Evolutionary conservation across 202 grass and related monocot genomes (phyloP), one percentile per base, ranked within the genome.

Genomic region (Schoenoplectus tabernaemontani): DNA sequence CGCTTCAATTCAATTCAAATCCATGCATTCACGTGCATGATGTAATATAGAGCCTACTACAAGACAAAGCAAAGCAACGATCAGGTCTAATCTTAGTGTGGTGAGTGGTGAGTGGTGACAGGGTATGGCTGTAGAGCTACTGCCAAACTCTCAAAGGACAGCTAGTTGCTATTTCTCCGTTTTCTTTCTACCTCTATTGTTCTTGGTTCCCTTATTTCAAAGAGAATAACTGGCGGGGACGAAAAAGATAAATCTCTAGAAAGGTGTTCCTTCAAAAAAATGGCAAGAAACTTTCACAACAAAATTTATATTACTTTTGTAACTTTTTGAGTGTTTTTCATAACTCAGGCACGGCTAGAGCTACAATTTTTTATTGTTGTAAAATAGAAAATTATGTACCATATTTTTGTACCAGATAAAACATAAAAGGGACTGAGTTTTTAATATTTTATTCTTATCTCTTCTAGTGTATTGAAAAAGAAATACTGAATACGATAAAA

Each of bases 21-120:
- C 23, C 24, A 50, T 72, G 68, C 68, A 72, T 50, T 72, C 68
- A 72, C 68, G 68, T 72, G 68, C 68, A 72, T 32, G 68, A 22
- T 72, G 43, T 44, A 50, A 68, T 30, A 30, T 22, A 50, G 36
- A 67, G 64, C 34, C 64, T 67, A 50, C 68, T 30, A 72, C 4
- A 12, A 6, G 68, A 50, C 68, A 72, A 2, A 15, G 5, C 68
- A 72, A 50, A 50, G 37, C 68, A 50, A 72, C 68, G 5, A 43
- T 68, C 4, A 1, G 32, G 62, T 65, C 62, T 65, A 65, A 65
- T 65, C 62, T 65, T 37, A 37, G 36, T 37, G 36, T 37, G 36
- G 36, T 37, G 36, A 37, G 36, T 37, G 4, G 36, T 37, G n/a
- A n/a, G n/a, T n/a, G n/a, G 36, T 6, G 67, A 71, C 42, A 71